Evolutionary conservation across 139 green algal genomes (phyloP).

Genomic region (Coccomyxa sp.): DNA sequence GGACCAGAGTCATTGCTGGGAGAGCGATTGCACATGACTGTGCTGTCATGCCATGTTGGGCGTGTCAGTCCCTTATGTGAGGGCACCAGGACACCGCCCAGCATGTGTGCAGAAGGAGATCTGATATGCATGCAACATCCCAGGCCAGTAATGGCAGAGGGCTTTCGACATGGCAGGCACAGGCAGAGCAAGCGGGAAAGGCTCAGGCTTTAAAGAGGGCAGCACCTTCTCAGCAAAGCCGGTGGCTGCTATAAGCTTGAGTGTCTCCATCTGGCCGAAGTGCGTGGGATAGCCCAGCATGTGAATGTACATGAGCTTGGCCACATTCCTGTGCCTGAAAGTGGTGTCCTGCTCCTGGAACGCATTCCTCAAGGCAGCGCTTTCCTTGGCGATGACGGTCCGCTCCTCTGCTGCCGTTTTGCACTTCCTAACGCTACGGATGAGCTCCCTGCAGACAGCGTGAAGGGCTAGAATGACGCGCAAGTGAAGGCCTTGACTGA

Average conservation of each 20-base stretch:
- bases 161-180: too few species aligned
- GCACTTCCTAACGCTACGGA: conserved; percentile 72
- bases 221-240: conserved; percentile 90
- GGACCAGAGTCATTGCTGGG: too few species aligned
- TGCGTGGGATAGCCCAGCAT: conserved; percentile 99
- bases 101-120: background rate
- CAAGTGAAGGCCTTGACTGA: too few species aligned
- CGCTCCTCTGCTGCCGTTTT: conserved; percentile 98
- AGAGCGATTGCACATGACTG: too few species aligned
- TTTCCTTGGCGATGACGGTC: conserved; percentile 94
- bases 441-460: conserved; percentile 70
- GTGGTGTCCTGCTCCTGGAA: conserved; percentile 74
- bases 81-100: background rate
- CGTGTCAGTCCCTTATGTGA: too few species aligned
- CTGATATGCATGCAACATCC: too few species aligned
- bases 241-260: conserved; percentile 89
- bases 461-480: too few species aligned
- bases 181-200: too few species aligned
- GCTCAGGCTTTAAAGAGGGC: too few species aligned
- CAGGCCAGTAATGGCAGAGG: too few species aligned
- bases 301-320: conserved; percentile 99
- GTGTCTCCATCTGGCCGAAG: conserved; percentile 99
- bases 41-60: too few species aligned
- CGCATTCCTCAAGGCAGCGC: conserved; percentile 81
- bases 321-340: conserved; percentile 87